Conservation (phyloP, 768 basidiomycete genomes). For the Kockovaella imperatae region DNA sequence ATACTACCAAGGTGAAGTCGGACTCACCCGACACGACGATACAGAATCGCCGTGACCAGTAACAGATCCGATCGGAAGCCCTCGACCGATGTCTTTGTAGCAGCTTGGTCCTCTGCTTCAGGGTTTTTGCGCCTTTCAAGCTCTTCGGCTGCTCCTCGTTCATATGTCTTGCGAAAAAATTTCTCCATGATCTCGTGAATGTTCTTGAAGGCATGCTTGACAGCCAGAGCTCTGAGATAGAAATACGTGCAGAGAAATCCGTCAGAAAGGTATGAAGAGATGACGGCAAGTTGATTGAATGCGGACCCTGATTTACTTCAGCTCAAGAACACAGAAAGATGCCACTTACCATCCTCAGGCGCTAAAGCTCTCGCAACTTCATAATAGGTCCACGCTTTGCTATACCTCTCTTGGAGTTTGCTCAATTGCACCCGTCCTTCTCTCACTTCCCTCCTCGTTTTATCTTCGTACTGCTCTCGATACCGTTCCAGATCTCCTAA, state of each 20-base stretch:
- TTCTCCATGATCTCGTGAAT: conserved; percentile 76
- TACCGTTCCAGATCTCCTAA: conserved; percentile 93
- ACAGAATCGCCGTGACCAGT: conserved; percentile 63
- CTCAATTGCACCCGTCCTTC: conserved; percentile 1
- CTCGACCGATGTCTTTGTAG: conserved; percentile 49
- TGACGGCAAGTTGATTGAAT: conserved; percentile 90
- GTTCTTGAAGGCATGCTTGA: conserved; percentile 74
- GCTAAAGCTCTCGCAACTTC: conserved; percentile 72
- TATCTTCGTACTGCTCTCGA: conserved; percentile 66
- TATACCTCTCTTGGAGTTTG: conserved; percentile 46
- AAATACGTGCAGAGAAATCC: conserved; percentile 70
- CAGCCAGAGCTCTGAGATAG: conserved; percentile 87
- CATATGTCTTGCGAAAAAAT: conserved; percentile 60
- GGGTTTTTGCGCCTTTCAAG: conserved; percentile 1
- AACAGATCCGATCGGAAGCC: conserved; percentile 67
- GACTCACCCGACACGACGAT: conserved; percentile 48
- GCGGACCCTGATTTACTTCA: conserved; percentile 53
- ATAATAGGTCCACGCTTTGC: conserved; percentile 53
- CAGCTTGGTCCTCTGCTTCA: conserved; percentile 4
- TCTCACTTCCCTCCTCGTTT: conserved; percentile 2
- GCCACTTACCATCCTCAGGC: conserved; percentile 65
- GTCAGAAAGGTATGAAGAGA: conserved; percentile 76
- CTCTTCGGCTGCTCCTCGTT: conserved; percentile 46
- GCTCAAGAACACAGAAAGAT: neutral
- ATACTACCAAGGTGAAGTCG: neutral